phyloP scores from a whole-genome alignment of 306 rosid genomes.

The Ormosia semicastrata region DNA sequence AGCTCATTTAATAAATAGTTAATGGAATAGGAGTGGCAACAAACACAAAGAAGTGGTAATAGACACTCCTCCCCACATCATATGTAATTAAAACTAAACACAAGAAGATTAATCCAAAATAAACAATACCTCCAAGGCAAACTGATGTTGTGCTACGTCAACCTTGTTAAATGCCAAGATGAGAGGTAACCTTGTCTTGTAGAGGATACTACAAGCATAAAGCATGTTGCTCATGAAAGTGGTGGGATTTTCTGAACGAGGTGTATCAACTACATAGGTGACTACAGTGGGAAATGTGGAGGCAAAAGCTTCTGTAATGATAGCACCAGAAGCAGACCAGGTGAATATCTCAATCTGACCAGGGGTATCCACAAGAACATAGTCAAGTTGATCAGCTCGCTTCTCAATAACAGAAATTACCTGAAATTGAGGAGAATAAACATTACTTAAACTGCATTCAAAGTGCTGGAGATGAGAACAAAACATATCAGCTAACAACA shows the following conservation, averaged over 20 bases:
- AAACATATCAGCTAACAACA: background rate
- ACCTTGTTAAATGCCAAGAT: constrained; percentile 86
- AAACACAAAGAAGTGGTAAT: too few species aligned
- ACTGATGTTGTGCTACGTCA: constrained; percentile 79
- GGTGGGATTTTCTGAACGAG: constrained; percentile 76
- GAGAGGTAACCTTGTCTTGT: constrained; percentile 87
- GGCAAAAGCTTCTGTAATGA: constrained; percentile 98
- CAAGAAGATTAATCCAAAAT: background rate
- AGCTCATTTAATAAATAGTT: too few species aligned
- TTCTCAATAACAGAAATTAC: constrained; percentile 77
- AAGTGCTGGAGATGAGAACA: background rate
- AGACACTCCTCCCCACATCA: background rate
- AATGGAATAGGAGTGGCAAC: too few species aligned
- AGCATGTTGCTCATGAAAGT: constrained; percentile 99
- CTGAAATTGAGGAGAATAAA: constrained; percentile 41
- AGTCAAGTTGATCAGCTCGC: constrained; percentile 89
- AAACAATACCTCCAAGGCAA: constrained; percentile 83
- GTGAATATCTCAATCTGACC: constrained; percentile 98
- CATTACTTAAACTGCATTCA: background rate
- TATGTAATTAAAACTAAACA: background rate
- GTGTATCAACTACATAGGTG: constrained; percentile 81
- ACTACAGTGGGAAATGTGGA: constrained; percentile 95
- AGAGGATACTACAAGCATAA: constrained; percentile 89
- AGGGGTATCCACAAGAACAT: constrained; percentile 92
- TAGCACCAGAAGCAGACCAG: constrained; percentile 97